Conservation (phyloP, 371 early-diverging fungal species). For the Caulochytrium protostelioides region DNA sequence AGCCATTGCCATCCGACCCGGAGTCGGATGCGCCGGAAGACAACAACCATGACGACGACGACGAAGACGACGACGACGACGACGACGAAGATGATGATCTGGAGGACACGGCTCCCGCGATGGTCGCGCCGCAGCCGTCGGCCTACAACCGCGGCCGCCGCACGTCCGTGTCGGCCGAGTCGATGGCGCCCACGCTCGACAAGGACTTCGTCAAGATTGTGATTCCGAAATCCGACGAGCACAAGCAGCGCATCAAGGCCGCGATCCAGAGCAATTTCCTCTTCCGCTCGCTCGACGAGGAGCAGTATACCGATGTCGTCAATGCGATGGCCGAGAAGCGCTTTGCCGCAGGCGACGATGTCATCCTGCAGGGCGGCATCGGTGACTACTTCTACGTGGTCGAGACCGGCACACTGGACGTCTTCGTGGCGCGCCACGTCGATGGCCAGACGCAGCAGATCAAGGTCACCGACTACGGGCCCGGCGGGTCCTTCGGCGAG, state of each 20-base stretch:
- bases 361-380: conserved; percentile 88
- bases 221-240: conserved; percentile 67
- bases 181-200: conserved; percentile 71
- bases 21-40: no score
- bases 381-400: conserved; percentile 96
- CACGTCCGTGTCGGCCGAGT: conserved; percentile 86
- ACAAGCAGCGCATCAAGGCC: conserved; percentile 52
- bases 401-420: conserved; percentile 83
- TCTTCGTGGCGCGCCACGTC: conserved; percentile 37
- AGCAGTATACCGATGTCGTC: conserved; percentile 79
- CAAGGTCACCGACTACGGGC: conserved; percentile 53
- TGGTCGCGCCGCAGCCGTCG: conserved; percentile 5
- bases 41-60: conserved; percentile 11
- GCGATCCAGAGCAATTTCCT: conserved; percentile 74
- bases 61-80: conserved; percentile 29
- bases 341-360: conserved; percentile 41
- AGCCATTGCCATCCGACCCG: no score
- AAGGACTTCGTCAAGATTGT: conserved; percentile 47
- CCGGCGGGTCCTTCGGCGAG: conserved; percentile 88
- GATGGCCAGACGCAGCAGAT: conserved; percentile 19
- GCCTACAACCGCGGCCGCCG: conserved; percentile 49
- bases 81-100: conserved; percentile 33
- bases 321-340: conserved; percentile 88
- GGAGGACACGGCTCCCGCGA: conserved; percentile 10
- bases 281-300: conserved; percentile 82